A percentile compares a stretch with the other conserved stretches of the same genome.
These are phyloP conservation scores for Graphilbum ipis-grandicollis DNA, from an alignment of 2,329 filamentous ascomycete species.

Conservation along the genomic window DNA sequence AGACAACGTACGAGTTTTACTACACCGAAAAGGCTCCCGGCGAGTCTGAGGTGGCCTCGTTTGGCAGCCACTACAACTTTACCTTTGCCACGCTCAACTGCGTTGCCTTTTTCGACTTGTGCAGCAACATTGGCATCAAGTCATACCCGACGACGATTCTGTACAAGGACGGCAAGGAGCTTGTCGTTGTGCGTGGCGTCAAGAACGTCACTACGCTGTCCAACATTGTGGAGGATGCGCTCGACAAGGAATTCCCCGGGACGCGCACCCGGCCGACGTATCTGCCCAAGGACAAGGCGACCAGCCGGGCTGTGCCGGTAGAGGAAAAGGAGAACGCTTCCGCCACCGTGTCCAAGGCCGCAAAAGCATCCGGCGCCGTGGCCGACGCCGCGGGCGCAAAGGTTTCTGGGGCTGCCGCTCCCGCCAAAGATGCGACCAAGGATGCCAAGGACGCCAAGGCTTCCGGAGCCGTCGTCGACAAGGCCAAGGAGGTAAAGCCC, in stretches of 20 bases:
- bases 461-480: no score
- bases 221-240: constrained; percentile 52
- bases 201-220: constrained; percentile 36
- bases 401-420: background rate
- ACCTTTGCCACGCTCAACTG: constrained; percentile 80
- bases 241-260: constrained; percentile 67
- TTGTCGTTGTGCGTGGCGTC: constrained; percentile 46
- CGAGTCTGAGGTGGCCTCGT: constrained; percentile 37
- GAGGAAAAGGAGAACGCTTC: constrained; percentile 1
- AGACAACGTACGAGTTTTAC: constrained; percentile 92
- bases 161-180: constrained; percentile 54
- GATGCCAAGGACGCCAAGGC: no score
- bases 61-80: constrained; percentile 75
- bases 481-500: no score
- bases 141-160: constrained; percentile 64
- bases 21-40: constrained; percentile 61
- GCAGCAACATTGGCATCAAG: constrained; percentile 45
- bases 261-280: constrained; percentile 48
- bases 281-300: constrained; percentile 57
- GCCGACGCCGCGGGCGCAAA: constrained; percentile 1
- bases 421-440: no score
- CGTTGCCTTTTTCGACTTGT: constrained; percentile 64
- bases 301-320: constrained; percentile 10
- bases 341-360: constrained; percentile 1
- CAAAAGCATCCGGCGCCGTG: background rate